These are phyloP conservation scores for Cystobasidium tubakii DNA, from an alignment of 768 basidiomycete species.

Conservation along the genomic window DNA sequence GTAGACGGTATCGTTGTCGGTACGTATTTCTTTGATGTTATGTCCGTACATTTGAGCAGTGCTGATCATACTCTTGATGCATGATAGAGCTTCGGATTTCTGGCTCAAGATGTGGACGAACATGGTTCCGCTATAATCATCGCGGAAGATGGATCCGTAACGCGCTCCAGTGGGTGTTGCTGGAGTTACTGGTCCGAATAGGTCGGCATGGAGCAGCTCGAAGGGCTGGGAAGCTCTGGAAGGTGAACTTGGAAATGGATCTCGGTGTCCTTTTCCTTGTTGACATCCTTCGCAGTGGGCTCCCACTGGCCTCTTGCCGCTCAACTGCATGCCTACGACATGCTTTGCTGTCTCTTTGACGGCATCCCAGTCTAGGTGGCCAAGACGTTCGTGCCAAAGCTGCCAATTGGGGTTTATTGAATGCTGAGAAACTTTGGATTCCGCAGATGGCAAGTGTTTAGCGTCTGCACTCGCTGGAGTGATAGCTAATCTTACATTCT, in stretches of 20 bases:
- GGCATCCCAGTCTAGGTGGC: background rate
- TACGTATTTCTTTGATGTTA: conserved; percentile 6
- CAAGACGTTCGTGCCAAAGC: background rate
- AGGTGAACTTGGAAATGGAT: conserved; percentile 5
- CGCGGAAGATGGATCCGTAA: conserved; percentile 2
- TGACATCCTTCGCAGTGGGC: conserved; percentile 8
- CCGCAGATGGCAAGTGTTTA: no score
- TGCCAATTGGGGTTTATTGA: background rate
- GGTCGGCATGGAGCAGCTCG: conserved; percentile 6
- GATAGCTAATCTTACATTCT: background rate
- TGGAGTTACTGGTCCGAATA: background rate
- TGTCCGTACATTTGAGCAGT: no score
- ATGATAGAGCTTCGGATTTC: background rate
- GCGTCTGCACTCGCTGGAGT: no score
- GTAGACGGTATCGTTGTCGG: conserved; percentile 3
- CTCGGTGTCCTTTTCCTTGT: conserved; percentile 1
- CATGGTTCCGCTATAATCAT: background rate
- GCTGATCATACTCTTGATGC: background rate
- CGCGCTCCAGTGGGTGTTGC: background rate
- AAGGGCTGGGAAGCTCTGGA: background rate
- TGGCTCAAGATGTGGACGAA: background rate
- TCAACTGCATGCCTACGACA: background rate
- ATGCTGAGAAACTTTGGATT: no score
- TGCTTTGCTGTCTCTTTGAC: background rate
- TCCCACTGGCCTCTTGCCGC: background rate